Evolutionary conservation across 2,329 filamentous ascomycete genomes (phyloP).

Genomic region (Claviceps africana): DNA sequence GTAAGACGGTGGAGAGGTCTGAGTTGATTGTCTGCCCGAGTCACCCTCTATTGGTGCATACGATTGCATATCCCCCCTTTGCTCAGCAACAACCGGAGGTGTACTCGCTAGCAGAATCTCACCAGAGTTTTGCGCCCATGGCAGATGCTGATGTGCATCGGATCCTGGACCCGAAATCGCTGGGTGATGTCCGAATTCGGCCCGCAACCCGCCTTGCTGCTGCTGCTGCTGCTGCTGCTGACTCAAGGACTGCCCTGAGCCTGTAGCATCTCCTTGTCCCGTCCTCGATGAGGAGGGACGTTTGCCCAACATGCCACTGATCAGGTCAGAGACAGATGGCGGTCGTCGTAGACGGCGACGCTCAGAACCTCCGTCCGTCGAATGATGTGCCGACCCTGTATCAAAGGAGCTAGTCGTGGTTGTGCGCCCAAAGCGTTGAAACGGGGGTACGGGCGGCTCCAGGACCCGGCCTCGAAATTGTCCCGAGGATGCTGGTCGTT

Average conservation of each 20-base stretch:
- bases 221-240: not conserved
- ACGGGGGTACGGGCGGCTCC: constrained; percentile 8
- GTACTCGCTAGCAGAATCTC: not conserved
- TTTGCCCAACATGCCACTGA: constrained; percentile 17
- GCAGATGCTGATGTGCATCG: not conserved
- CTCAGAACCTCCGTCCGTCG: constrained; percentile 6
- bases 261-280: not conserved
- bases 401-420: constrained; percentile 11
- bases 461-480: not conserved
- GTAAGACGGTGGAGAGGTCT: not conserved
- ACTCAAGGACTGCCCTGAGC: not conserved
- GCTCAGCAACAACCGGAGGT: not conserved
- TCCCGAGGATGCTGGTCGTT: not conserved
- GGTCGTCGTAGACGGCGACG: constrained; percentile 12
- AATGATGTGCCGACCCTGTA: constrained; percentile 8
- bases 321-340: constrained; percentile 16
- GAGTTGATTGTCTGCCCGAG: not conserved
- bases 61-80: not conserved
- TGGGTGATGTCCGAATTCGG: not conserved
- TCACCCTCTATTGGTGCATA: not conserved
- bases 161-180: not conserved
- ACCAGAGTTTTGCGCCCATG: not conserved
- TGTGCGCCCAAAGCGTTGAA: constrained; percentile 10
- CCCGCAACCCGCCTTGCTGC: not conserved
- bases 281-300: constrained; percentile 6